Evolutionary conservation across 352 stramenopile genomes (phyloP), one percentile per base, ranked within the genome.

Genomic region (Hyaloperonospora brassicae): DNA sequence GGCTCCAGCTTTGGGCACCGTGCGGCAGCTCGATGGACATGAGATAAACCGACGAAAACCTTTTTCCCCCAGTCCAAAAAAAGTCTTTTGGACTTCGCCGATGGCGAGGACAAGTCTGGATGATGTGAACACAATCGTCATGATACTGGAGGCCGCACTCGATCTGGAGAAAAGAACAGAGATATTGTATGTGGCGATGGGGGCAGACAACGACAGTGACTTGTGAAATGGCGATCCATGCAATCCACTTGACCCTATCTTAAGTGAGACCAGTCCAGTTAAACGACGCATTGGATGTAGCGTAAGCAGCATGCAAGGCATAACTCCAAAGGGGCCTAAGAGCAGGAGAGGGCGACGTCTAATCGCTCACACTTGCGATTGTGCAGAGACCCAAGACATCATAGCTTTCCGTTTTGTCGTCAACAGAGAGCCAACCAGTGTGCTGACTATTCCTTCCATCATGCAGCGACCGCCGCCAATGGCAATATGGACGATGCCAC

Each of bases 21-120:
- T 93, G 83, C 76, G 83, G 14, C 91, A 93, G 57, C 68, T 93
- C 24, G 91, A 93, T 48, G 83, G 83, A 17, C 87, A 84, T 52
- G 83, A 93, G 45, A 72, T 93, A 25, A 93, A 88, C 59, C 80
- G 83, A 2, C 76, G 83, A 25, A 91, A 89, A 50, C 62, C 91
- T n/a, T n/a, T n/a, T n/a, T n/a, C n/a, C n/a, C n/a, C n/a, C n/a
- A n/a, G n/a, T n/a, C n/a, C n/a, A n/a, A n/a, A n/a, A n/a, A n/a
- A n/a, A n/a, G n/a, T 44, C 80, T 80, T 45, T 80, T 93, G 46
- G 83, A 93, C 59, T 92, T 92, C 68, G 83, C 80, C 7, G 78
- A 89, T 56, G 78, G 78, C 13, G 78, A 75, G 6, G 76, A 89
- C 58, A 80, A 83, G 42, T 72, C 70, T 1, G 65, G 57, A 44